Percentiles rank a stretch among this genome's conserved stretches.
Conservation (phyloP, 768 basidiomycete genomes). For the Rhizopogon vulgaris region DNA sequence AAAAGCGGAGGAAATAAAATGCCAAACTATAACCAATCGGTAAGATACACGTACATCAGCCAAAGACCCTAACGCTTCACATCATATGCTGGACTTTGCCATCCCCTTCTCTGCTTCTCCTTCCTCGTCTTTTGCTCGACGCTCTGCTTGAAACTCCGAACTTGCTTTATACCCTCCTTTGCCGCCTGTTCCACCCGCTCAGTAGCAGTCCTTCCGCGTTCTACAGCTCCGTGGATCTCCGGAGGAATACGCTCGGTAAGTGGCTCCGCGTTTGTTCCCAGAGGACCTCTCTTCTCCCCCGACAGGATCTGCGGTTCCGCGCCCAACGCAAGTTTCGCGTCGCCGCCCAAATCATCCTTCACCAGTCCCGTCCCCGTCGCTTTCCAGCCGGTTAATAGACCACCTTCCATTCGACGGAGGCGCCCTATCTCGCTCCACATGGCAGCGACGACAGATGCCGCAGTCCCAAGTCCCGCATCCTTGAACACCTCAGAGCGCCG, state of each 20-base stretch:
- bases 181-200: constrained; percentile 29
- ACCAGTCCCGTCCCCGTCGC: constrained; percentile 64
- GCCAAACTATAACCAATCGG: background rate
- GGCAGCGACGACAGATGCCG: constrained; percentile 47
- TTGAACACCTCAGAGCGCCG: constrained; percentile 57
- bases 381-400: constrained; percentile 35
- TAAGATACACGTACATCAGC: background rate
- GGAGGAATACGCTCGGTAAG: constrained; percentile 9
- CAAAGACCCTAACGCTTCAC: background rate
- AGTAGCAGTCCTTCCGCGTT: constrained; percentile 13
- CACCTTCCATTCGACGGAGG: constrained; percentile 34
- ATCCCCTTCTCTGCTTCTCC: constrained; percentile 36
- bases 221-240: background rate
- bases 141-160: constrained; percentile 37
- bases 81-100: constrained; percentile 47
- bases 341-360: constrained; percentile 36
- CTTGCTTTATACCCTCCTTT: constrained; percentile 29
- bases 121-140: constrained; percentile 34
- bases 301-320: constrained; percentile 68
- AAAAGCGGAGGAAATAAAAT: background rate
- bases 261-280: constrained; percentile 45
- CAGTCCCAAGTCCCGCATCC: constrained; percentile 51
- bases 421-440: constrained; percentile 67
- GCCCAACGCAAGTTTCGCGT: constrained; percentile 53
- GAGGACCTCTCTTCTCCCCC: constrained; percentile 62